Percentiles rank a stretch among this genome's conserved stretches.
phyloP scores from a whole-genome alignment of 352 stramenopile species.

The Achlya hypogyna region DNA sequence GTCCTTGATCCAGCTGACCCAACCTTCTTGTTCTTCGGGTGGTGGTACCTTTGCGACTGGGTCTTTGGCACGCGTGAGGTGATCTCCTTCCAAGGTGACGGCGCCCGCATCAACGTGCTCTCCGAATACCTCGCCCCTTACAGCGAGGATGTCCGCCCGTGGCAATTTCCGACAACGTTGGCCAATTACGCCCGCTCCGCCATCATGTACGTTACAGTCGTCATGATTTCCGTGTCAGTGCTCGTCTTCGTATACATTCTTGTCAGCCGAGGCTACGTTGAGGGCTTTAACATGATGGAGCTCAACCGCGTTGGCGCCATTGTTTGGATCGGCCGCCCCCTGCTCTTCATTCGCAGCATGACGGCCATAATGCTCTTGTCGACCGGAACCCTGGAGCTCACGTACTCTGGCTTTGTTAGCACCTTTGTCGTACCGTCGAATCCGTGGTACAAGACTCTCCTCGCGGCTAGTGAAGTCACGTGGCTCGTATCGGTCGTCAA shows the following conservation, averaged over 20 bases:
- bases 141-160: background rate
- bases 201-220: background rate
- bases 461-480: background rate
- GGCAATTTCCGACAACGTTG: background rate
- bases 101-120: background rate
- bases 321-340: constrained; percentile 11
- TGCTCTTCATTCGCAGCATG: constrained; percentile 14
- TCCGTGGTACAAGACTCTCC: background rate
- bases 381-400: constrained; percentile 2
- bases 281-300: constrained; percentile 8
- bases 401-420: background rate
- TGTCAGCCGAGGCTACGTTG: constrained; percentile 4
- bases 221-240: background rate
- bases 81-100: constrained; percentile 6
- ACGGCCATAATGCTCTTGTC: constrained; percentile 10
- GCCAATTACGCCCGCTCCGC: background rate
- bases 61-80: constrained; percentile 3
- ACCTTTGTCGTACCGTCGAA: background rate
- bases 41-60: constrained; percentile 2
- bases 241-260: constrained; percentile 12
- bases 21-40: background rate
- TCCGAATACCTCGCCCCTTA: background rate
- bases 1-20: background rate
- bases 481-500: background rate
- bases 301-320: constrained; percentile 14